These are phyloP conservation scores for Crataegus laevigata DNA, from an alignment of 306 rosid species.

Conservation along the genomic window DNA sequence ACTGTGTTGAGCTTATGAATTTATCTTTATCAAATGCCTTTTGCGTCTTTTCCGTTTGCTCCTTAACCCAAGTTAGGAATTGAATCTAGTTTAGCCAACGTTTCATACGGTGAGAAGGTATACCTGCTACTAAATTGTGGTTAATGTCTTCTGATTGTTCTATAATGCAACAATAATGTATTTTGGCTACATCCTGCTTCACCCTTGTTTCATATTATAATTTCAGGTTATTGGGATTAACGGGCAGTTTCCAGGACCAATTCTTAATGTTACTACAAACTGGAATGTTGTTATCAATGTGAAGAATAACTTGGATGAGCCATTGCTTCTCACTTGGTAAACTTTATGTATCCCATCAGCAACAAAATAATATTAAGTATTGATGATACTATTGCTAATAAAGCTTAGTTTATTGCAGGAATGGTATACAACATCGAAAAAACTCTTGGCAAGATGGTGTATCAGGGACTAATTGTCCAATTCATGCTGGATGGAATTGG, in stretches of 20 bases:
- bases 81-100: no score
- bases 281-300: conserved; percentile 92
- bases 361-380: neutral
- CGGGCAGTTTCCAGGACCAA: conserved; percentile 74
- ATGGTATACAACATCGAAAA: conserved; percentile 79
- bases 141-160: no score
- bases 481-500: conserved; percentile 98
- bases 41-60: neutral
- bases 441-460: conserved; percentile 97
- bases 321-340: conserved; percentile 87
- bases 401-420: conserved; percentile 54
- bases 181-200: neutral
- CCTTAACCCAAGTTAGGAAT: no score
- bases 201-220: neutral
- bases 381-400: conserved; percentile 27
- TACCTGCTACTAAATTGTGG: no score
- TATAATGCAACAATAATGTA: neutral
- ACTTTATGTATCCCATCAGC: neutral
- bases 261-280: conserved; percentile 77
- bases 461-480: conserved; percentile 91
- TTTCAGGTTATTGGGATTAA: conserved; percentile 81
- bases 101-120: no score
- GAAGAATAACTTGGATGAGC: conserved; percentile 82
- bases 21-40: neutral
- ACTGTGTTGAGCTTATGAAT: neutral